Base-by-base conservation (phyloP, 495 filamentous ascomycete genomes). In the Penicilliopsis zonata region DNA sequence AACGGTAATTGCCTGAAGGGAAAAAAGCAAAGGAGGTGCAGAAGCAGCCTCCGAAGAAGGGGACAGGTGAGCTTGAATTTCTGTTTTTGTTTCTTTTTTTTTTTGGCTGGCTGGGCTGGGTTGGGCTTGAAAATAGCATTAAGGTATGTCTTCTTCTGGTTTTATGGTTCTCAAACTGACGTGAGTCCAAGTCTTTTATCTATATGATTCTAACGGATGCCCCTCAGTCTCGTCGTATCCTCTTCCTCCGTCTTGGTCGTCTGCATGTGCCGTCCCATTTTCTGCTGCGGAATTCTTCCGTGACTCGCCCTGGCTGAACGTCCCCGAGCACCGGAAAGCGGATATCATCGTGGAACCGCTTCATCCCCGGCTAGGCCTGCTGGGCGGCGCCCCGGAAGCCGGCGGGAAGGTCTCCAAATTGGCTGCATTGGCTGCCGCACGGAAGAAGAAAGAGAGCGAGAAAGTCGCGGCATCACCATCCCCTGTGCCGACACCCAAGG, bases 291-390 rank as follows among this genome's bases (percentile, higher is more conserved):
- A 72, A 16, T 82, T 88, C 62, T 98, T 94, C 48, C 64, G 60
- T 35, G 90, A 93, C 46, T 75, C 74, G 38, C 85, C 88, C 0
- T 98, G 90, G 90, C 67, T 85, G 14, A 75, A 80, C 36, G 63
- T 92, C 18, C 84, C 86, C 14, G 42, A 52, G 14, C 56, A 84
- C 30, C 76, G 83, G 14, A 72, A 72, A 36, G 72, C 77, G 22
- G 57, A 70, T 25, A 70, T 88, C 14, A 62, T 85, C 20, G 57
- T 83, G 14, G 65, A 78, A 27, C 74, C 79, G 3, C 42, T 74
- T 3, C 65, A 59, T 31, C 76, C 72, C 28, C 67, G 57, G 18
- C 50, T 67, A 28, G 72, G 79, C 5, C 65, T 98, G 6, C 57
- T 90, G 12, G 90, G 90, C 13, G 90, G 92, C 13, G 73, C 81